These are phyloP conservation scores for Cystoisospora suis DNA, from an alignment of 169 alveolate species.

Conservation along the genomic window DNA sequence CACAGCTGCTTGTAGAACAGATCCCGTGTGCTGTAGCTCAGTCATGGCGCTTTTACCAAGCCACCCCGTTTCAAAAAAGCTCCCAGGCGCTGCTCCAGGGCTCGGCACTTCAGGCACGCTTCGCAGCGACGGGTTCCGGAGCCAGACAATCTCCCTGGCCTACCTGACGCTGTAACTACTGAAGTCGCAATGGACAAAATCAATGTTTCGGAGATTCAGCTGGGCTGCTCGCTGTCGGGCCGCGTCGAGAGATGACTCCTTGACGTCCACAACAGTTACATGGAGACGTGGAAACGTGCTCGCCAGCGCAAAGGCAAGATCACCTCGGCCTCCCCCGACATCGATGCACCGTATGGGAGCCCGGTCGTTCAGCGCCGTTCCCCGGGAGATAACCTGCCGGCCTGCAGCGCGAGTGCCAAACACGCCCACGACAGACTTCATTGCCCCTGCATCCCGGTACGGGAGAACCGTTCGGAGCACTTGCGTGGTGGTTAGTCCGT, in stretches of 20 bases:
- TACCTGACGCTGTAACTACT: not conserved
- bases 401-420: not conserved
- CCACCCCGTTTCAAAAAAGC: no score
- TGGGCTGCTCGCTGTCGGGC: not conserved
- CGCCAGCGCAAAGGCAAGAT: not conserved
- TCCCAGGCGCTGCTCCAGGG: no score
- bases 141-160: no score
- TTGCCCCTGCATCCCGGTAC: not conserved
- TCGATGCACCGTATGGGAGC: not conserved
- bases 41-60: no score
- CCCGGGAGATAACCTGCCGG: not conserved
- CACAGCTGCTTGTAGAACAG: no score
- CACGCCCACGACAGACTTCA: not conserved
- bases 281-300: not conserved
- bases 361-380: not conserved
- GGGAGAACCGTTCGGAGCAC: not conserved
- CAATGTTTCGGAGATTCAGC: not conserved
- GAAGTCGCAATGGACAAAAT: not conserved
- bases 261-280: slow-evolving; percentile 6
- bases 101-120: no score
- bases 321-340: slow-evolving; percentile 7
- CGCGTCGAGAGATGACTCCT: not conserved
- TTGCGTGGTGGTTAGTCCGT: not conserved
- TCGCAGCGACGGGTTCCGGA: no score
- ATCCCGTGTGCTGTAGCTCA: no score